phyloP scores from a whole-genome alignment of 331 rosid species.

The Quercus phellos region DNA sequence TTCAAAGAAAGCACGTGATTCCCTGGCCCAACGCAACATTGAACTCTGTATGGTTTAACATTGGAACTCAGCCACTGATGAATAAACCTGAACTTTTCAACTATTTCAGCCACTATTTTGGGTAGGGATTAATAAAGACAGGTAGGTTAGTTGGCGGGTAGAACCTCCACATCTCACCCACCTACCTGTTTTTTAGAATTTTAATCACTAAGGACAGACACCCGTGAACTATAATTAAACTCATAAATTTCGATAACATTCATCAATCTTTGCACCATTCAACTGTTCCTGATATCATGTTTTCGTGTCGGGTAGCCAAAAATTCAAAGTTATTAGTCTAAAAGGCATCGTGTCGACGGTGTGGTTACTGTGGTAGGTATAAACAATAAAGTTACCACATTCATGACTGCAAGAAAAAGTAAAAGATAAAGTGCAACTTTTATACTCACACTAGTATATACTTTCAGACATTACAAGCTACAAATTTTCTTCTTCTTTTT shows the following conservation, averaged over 20 bases:
- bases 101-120: background rate
- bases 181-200: slow-evolving; percentile 12
- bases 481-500: too few relatives aligned
- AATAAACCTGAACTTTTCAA: background rate
- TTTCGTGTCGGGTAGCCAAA: background rate
- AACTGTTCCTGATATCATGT: too few relatives aligned
- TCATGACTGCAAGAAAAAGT: too few relatives aligned
- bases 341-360: too few relatives aligned
- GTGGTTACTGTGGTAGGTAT: background rate
- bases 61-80: background rate
- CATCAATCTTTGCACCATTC: background rate
- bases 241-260: slow-evolving; percentile 7
- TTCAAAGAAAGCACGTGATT: slow-evolving; percentile 2
- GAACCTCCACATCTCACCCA: slow-evolving; percentile 10
- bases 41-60: background rate
- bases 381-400: background rate
- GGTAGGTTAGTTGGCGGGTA: slow-evolving; percentile 7
- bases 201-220: slow-evolving; percentile 10
- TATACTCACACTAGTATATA: background rate
- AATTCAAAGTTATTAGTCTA: background rate
- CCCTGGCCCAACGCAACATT: background rate
- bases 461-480: slow-evolving; percentile 19
- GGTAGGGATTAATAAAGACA: background rate
- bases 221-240: slow-evolving; percentile 37
- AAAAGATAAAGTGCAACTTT: too few relatives aligned